Conservation (phyloP, 78 protist genomes). For the Tieghemostelium lacteum region DNA sequence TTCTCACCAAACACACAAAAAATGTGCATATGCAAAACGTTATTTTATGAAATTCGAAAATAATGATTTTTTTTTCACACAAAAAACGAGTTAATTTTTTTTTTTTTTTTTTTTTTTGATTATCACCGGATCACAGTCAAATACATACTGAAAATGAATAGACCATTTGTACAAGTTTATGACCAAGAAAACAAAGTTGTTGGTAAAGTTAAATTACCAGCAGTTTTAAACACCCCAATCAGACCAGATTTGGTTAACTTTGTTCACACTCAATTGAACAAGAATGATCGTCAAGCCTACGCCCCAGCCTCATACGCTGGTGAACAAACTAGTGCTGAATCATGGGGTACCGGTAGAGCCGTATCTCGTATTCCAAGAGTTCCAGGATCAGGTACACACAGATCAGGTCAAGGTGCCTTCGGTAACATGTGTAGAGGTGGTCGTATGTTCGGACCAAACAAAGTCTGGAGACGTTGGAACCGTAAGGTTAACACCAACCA, state of each 20-base stretch:
- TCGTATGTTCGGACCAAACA: constrained; percentile 99
- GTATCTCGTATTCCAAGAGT: constrained; percentile 99
- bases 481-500: constrained; percentile 95
- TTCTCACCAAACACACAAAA: no score
- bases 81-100: no score
- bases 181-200: constrained; percentile 46
- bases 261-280: constrained; percentile 95
- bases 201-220: constrained; percentile 88
- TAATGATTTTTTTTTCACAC: no score
- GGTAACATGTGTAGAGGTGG: constrained; percentile 99
- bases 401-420: constrained; percentile 99
- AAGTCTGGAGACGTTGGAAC: constrained; percentile 99
- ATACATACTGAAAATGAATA: no score
- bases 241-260: constrained; percentile 95
- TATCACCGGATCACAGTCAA: no score
- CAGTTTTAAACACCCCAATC: constrained; percentile 96
- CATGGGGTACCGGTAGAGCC: constrained; percentile 99
- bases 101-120: no score
- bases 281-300: constrained; percentile 98
- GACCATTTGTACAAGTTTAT: constrained; percentile 75
- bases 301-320: constrained; percentile 94
- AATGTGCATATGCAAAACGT: no score
- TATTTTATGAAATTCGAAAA: no score
- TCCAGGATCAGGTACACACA: constrained; percentile 98
- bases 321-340: constrained; percentile 97